These are phyloP conservation scores for Penicillium silybi DNA, from an alignment of 495 filamentous ascomycete genomes.

Conservation along the genomic window DNA sequence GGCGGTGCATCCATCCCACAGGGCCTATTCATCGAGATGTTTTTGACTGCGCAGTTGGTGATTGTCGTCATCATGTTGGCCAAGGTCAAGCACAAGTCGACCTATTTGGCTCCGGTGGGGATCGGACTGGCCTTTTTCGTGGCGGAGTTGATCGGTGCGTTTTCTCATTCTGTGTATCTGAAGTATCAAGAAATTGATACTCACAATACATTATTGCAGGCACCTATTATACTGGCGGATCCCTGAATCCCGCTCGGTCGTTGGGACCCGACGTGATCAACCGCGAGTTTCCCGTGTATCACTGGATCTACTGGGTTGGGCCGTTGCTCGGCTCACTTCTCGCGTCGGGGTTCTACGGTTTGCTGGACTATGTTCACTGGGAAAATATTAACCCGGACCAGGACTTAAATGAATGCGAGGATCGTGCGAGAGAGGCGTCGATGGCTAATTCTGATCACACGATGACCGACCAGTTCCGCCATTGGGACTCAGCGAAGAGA, in stretches of 20 bases:
- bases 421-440: constrained; percentile 11
- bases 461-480: constrained; percentile 7
- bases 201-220: too few species aligned
- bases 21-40: constrained; percentile 76
- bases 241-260: constrained; percentile 68
- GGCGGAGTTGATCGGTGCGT: constrained; percentile 59
- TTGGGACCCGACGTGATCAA: constrained; percentile 69
- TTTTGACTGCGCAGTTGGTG: constrained; percentile 73
- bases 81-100: constrained; percentile 76
- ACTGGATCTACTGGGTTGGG: constrained; percentile 62
- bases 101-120: constrained; percentile 72
- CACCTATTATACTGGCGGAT: constrained; percentile 68
- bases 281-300: constrained; percentile 54
- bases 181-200: too few species aligned
- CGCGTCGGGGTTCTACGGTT: constrained; percentile 62
- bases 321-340: constrained; percentile 62
- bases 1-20: constrained; percentile 55
- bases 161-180: neutral
- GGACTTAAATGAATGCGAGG: constrained; percentile 49
- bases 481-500: too few species aligned
- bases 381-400: constrained; percentile 75
- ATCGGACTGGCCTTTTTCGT: constrained; percentile 75
- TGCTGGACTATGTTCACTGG: constrained; percentile 67
- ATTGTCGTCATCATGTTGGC: constrained; percentile 81
- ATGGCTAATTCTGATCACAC: constrained; percentile 13